Evolutionary conservation across 768 basidiomycete genomes (phyloP), one percentile per base, ranked within the genome.

Genomic region (Suillus ampliporus): DNA sequence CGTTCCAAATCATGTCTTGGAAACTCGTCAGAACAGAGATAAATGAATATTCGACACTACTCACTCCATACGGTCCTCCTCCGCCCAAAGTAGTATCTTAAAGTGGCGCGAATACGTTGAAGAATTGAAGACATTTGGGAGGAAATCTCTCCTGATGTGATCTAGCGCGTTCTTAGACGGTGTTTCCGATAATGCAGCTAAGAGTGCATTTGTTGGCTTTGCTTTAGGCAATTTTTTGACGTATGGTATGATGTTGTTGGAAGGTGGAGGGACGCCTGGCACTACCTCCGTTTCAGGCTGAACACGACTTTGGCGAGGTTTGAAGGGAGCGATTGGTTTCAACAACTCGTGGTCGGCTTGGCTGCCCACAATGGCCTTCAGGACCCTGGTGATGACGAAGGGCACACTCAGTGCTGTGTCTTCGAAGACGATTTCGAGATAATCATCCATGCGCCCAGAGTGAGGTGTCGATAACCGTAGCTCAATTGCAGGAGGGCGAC

Each of bases 61-160:
- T 40, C 58, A 81, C 84, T 74, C 77, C 69, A 79, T 77, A 56
- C 80, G 80, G 62, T 80, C 76, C 62, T 85, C 85, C 64, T 87
- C 86, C 21, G 84, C 71, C 71, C 79, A 80, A 7, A 87, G 66
- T 62, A 86, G 57, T 11, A 71, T 69, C 64, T 81, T 79, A 70
- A 83, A 85, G 69, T 79, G 78, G 2, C 68, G 58, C 1, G 74
- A 76, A 64, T 87, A 85, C 1, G 81, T 80, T 3, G 73, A 63
- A 17, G 66, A 58, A 31, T 79, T 73, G 34, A 84, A 74, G 5
- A 53, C 61, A 6, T 66, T 8, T 10, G 82, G 81, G 69, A 86
- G 71, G 41, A 79, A 72, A 9, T 64, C 63, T 64, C 73, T 77
- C 14, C 78, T 70, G 31, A 72, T 61, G 60, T 50, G 65, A 43